Evolutionary conservation across 208 protist species (phyloP), one percentile per base, ranked within the genome.

Genomic region (Spongospora subterranea): DNA sequence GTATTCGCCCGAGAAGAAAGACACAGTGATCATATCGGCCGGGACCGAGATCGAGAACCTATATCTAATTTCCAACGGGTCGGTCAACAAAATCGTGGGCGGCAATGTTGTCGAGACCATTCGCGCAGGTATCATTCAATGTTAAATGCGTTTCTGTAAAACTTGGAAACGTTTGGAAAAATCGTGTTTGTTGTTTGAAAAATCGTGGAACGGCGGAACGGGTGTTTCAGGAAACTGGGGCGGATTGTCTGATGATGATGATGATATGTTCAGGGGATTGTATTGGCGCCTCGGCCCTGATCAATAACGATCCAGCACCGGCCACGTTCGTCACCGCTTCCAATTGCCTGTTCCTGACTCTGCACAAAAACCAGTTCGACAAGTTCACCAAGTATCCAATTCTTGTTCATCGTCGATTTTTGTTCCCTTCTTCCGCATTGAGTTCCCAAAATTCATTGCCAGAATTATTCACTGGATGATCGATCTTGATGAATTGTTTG

Each of bases 361-460:
- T 82, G n/a, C 71, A 35, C 71, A 43, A 43, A 45, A 43, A 82
- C 40, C 71, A 43, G 35, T 82, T 82, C 71, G 71, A 82, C 71
- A 35, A 82, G 71, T 82, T 82, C n/a, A 17, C 40, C 35, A 35
- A 43, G 71, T 82, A 82, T 6, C 17, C 71, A 17, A 29, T 65
- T 29, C 20, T 32, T 29, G 54, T 65, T 29, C 17, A 65, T n/a
- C n/a, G n/a, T n/a, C n/a, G n/a, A n/a, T n/a, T n/a, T n/a, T n/a
- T n/a, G n/a, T n/a, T n/a, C n/a, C n/a, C n/a, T n/a, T n/a, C n/a
- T n/a, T n/a, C n/a, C n/a, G n/a, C n/a, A n/a, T n/a, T n/a, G n/a
- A n/a, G n/a, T n/a, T n/a, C n/a, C n/a, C n/a, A n/a, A n/a, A n/a
- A n/a, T n/a, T n/a, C n/a, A n/a, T n/a, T n/a, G n/a, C n/a, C n/a